Base-by-base conservation (phyloP, 108 stramenopile genomes). In the Phaeodactylum tricornutum region DNA sequence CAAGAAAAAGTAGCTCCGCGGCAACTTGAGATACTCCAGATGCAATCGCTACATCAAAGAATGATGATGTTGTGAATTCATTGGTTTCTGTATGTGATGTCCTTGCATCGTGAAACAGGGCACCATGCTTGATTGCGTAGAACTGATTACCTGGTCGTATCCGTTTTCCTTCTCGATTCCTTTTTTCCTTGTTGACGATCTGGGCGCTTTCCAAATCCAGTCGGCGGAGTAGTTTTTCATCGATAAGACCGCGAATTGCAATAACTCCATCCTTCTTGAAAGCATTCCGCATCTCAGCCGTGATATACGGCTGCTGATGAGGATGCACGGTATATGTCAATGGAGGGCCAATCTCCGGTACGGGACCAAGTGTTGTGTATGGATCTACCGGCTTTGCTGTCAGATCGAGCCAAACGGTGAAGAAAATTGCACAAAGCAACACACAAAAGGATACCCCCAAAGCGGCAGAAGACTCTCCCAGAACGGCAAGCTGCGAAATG, bases 181-280 rank as follows among this genome's bases (percentile, higher is more conserved):
- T 14, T 32, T 48, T 23, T 37, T 61, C 17, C 2, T 66, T 36
- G 25, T 55, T 29, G 21, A 72, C 42, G 4, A 66, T 46, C 1
- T 22, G 36, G 4, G 4, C 29, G 6, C 65, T 64, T 1, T 59
- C 64, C 0, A 44, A 14, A 38, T 71, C 66, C 40, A 77, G 27
- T 14, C 45, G 29, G 3, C 53, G 17, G 32, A 77, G 35, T 16
- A 60, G 29, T 20, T 35, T 29, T 12, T 20, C 23, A 41, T 55
- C 53, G n/a, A 79, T 37, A 9, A 75, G 50, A n/a, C 78, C 78
- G 20, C 78, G 54, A 34, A 79, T 37, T n/a, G 73, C 73, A 32
- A 79, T 49, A 8, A 79, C 78, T 23, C 78, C 78, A 41, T 79
- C 78, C 42, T 46, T 59, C 0, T 61, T 25, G 45, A 59, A 79